These are phyloP conservation scores for Saturnispora saitoi DNA, from an alignment of 805 yeast genomes.

Conservation along the genomic window DNA sequence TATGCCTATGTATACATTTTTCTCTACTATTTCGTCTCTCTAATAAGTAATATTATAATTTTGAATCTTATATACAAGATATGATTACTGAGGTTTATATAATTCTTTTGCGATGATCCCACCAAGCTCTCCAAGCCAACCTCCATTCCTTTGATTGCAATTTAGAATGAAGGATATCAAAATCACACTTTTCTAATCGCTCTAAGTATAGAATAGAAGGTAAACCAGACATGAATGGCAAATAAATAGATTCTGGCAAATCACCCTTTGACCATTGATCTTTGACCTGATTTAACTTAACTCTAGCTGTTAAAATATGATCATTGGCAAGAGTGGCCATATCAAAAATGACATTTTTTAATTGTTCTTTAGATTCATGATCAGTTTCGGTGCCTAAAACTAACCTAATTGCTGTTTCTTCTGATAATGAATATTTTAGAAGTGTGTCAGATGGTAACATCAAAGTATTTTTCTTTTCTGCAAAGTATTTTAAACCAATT, in stretches of 20 bases:
- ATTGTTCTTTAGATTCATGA: conserved; percentile 21
- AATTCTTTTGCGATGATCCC: conserved; percentile 27
- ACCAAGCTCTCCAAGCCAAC: conserved; percentile 52
- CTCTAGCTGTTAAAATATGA: conserved; percentile 61
- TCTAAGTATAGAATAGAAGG: conserved; percentile 59
- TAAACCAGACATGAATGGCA: conserved; percentile 59
- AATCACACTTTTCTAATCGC: conserved; percentile 52
- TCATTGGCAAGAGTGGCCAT: conserved; percentile 73
- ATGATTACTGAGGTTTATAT: neutral
- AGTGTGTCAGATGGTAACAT: conserved; percentile 57
- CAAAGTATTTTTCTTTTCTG: conserved; percentile 39
- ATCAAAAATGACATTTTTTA: conserved; percentile 57
- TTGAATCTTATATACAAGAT: neutral
- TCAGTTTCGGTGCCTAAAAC: conserved; percentile 35
- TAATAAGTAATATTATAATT: no score
- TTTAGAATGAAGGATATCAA: conserved; percentile 44
- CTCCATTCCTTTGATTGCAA: conserved; percentile 52
- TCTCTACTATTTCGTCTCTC: no score
- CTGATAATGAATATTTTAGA: conserved; percentile 46
- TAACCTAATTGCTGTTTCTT: conserved; percentile 50
- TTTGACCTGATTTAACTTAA: conserved; percentile 37
- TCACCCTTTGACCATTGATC: conserved; percentile 25
- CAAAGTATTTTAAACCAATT: conserved; percentile 51
- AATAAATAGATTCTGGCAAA: conserved; percentile 54
- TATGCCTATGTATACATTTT: no score